These are phyloP conservation scores for Acer negundo DNA, from an alignment of 345 rosid genomes.

Conservation along the genomic window DNA sequence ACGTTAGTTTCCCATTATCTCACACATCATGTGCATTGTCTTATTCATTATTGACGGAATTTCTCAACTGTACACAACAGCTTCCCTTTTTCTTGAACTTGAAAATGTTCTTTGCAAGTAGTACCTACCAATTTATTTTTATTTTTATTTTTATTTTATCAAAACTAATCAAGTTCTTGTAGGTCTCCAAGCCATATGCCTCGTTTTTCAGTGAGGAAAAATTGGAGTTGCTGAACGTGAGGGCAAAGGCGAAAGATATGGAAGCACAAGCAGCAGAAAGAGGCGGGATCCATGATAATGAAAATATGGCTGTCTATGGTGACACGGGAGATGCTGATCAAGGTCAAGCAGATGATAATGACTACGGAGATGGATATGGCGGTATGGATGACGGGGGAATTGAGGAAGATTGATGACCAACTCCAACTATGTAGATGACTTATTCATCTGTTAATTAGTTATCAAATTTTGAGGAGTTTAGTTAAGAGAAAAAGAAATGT, in stretches of 20 bases:
- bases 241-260: conserved; percentile 4
- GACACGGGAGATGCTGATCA: conserved; percentile 40
- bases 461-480: neutral
- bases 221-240: conserved; percentile 49
- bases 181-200: conserved; percentile 80
- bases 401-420: conserved; percentile 15
- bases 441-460: neutral
- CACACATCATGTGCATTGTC: neutral
- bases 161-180: conserved; percentile 25
- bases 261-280: conserved; percentile 27
- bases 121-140: neutral
- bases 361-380: conserved; percentile 49
- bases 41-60: neutral
- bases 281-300: conserved; percentile 20
- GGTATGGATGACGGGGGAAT: conserved; percentile 45
- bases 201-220: conserved; percentile 64
- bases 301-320: conserved; percentile 20
- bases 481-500: neutral
- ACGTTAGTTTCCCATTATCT: neutral
- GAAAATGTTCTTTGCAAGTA: neutral
- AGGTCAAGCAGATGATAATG: conserved; percentile 43
- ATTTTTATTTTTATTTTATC: neutral
- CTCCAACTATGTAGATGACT: neutral
- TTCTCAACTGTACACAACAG: neutral
- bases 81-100: neutral